Percentiles rank a stretch among this genome's conserved stretches.
These are phyloP conservation scores for Ophiostoma populinum DNA, from an alignment of 2,329 filamentous ascomycete genomes.

Conservation along the genomic window DNA sequence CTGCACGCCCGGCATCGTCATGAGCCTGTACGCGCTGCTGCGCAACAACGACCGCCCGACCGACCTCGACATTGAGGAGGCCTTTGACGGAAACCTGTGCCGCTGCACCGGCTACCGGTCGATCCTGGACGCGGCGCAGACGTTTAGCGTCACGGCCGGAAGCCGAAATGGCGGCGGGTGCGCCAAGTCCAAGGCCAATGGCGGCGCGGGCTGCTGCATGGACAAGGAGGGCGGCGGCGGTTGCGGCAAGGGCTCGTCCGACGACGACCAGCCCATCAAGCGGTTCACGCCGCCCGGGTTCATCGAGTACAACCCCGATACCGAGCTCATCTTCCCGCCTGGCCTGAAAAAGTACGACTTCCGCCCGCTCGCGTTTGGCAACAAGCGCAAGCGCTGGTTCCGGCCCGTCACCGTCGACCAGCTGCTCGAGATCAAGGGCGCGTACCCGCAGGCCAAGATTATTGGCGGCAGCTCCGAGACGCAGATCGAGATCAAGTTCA, in stretches of 20 bases:
- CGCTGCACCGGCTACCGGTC: slow-evolving; percentile 90
- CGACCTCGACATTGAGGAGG: slow-evolving; percentile 78
- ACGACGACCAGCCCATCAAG: slow-evolving; percentile 39
- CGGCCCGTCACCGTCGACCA: slow-evolving; percentile 75
- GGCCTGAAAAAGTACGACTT: slow-evolving; percentile 67
- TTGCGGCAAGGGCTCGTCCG: slow-evolving; percentile 50
- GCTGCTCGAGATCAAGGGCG: slow-evolving; percentile 77
- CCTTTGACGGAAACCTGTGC: slow-evolving; percentile 92
- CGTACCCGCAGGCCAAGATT: slow-evolving; percentile 73
- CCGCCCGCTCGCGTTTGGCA: slow-evolving; percentile 72
- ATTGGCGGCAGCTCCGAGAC: slow-evolving; percentile 95
- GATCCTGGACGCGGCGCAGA: slow-evolving; percentile 85
- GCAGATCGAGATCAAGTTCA: slow-evolving; percentile 97
- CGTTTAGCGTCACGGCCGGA: slow-evolving; percentile 46
- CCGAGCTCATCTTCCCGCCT: slow-evolving; percentile 88
- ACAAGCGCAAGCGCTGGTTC: slow-evolving; percentile 89
- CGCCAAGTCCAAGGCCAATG: slow-evolving; percentile 30
- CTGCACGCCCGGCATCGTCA: slow-evolving; percentile 94
- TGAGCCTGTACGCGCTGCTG: slow-evolving; percentile 87
- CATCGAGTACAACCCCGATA: slow-evolving; percentile 85
- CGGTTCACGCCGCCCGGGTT: slow-evolving; percentile 75
- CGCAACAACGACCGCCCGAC: slow-evolving; percentile 66
- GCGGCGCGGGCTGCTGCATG: slow-evolving; percentile 53
- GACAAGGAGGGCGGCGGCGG: slow-evolving; percentile 40
- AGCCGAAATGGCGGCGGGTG: slow-evolving; percentile 20